Conservation (phyloP, 2,329 filamentous ascomycete genomes). For the Cercospora berteroae region DNA sequence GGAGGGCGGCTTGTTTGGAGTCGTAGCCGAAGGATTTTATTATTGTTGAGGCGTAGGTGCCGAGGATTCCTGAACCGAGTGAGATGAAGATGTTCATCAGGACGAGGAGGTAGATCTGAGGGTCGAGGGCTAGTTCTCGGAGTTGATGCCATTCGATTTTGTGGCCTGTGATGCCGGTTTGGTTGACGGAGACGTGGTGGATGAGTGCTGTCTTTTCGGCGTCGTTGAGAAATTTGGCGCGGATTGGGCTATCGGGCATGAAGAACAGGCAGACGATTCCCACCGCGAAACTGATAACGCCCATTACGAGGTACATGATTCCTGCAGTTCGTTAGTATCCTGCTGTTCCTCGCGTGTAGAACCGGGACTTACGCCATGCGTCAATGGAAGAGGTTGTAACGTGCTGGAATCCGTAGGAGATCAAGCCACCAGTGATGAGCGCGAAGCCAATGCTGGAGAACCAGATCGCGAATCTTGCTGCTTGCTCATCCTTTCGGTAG, state of each 20-base stretch:
- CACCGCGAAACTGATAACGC: constrained; percentile 42
- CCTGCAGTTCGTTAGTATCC: constrained; percentile 9
- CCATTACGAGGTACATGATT: constrained; percentile 45
- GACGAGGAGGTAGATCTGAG: constrained; percentile 42
- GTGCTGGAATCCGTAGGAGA: constrained; percentile 59
- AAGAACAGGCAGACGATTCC: constrained; percentile 36
- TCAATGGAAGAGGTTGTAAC: constrained; percentile 11
- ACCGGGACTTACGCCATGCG: constrained; percentile 21
- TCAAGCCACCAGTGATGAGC: constrained; percentile 55
- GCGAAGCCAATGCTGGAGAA: constrained; percentile 61
- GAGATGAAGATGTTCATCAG: constrained; percentile 25
- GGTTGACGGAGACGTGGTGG: constrained; percentile 45
- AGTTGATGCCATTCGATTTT: constrained; percentile 53
- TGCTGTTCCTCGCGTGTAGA: background rate
- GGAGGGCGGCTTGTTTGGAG: constrained; percentile 33
- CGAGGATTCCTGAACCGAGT: constrained; percentile 44
- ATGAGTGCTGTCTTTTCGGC: constrained; percentile 47
- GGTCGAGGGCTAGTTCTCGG: constrained; percentile 59
- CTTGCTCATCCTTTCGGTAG: constrained; percentile 53
- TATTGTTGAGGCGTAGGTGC: constrained; percentile 37
- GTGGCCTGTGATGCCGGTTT: constrained; percentile 36
- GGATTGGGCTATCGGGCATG: constrained; percentile 37
- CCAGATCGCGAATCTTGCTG: constrained; percentile 62
- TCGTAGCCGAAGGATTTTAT: constrained; percentile 36
- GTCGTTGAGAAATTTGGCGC: constrained; percentile 28